phyloP scores from a whole-genome alignment of 345 rosid genomes.

The Rhodamnia argentea region DNA sequence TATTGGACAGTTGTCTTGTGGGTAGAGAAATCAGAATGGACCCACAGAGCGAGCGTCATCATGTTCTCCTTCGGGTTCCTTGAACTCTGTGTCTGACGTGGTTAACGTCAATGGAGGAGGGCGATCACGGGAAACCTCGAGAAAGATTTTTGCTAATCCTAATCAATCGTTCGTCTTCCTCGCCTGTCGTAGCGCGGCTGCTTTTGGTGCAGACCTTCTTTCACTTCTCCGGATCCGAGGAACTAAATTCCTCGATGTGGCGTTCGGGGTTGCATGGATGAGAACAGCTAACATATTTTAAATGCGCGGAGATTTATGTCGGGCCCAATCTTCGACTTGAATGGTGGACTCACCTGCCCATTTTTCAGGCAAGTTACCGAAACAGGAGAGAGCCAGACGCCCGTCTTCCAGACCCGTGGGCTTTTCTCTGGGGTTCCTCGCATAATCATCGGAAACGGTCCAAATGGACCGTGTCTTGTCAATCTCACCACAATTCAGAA shows the following conservation, averaged over 20 bases:
- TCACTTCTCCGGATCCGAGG: background rate
- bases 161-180: background rate
- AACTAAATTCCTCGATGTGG: background rate
- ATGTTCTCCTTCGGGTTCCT: background rate
- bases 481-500: background rate
- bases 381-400: background rate
- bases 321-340: background rate
- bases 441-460: background rate
- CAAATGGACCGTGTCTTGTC: background rate
- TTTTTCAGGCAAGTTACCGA: background rate
- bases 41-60: background rate
- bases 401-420: background rate
- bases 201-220: background rate
- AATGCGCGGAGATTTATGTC: background rate
- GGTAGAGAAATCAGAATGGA: background rate
- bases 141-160: background rate
- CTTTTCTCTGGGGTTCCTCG: background rate
- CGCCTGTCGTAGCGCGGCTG: background rate
- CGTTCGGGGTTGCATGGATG: background rate
- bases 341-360: background rate
- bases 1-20: background rate
- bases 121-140: background rate
- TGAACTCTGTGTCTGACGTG: background rate
- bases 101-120: background rate
- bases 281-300: background rate